Evolutionary conservation across 768 basidiomycete genomes (phyloP).

Genomic region (Neoboletus subvelutipes): DNA sequence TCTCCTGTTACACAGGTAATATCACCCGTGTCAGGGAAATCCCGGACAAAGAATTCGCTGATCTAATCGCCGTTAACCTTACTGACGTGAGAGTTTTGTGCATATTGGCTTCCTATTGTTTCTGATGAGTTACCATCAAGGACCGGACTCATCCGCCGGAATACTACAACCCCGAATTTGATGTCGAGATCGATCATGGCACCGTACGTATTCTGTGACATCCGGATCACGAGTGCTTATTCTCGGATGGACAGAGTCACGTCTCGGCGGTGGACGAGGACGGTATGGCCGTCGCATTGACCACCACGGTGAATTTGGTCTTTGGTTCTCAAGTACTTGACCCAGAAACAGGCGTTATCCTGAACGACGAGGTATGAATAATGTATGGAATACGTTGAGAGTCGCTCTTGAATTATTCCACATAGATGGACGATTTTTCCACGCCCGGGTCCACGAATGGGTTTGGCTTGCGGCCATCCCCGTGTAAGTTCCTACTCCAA

Average conservation of each 20-base stretch:
- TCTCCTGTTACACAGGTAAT: slow-evolving; percentile 55
- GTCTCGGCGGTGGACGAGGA: slow-evolving; percentile 77
- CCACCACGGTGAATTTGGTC: slow-evolving; percentile 85
- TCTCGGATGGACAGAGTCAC: slow-evolving; percentile 60
- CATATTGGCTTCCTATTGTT: slow-evolving; percentile 2
- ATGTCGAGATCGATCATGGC: slow-evolving; percentile 79
- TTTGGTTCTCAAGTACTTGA: slow-evolving; percentile 91
- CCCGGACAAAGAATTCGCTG: slow-evolving; percentile 65
- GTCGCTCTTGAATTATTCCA: not conserved
- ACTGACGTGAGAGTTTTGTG: slow-evolving; percentile 67
- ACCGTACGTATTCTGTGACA: slow-evolving; percentile 43
- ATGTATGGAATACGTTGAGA: not conserved
- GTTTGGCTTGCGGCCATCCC: slow-evolving; percentile 81
- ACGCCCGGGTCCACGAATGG: slow-evolving; percentile 79
- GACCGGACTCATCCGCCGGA: slow-evolving; percentile 74
- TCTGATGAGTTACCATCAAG: slow-evolving; percentile 40
- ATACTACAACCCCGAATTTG: slow-evolving; percentile 85
- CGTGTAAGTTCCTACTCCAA: slow-evolving; percentile 48
- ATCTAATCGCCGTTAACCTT: slow-evolving; percentile 60
- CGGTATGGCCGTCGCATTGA: slow-evolving; percentile 85
- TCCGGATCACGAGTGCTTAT: slow-evolving; percentile 5
- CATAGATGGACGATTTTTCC: slow-evolving; percentile 89
- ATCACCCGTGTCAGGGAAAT: slow-evolving; percentile 59
- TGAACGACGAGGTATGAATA: slow-evolving; percentile 79
- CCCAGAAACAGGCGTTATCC: slow-evolving; percentile 79